phyloP scores from a whole-genome alignment of 495 filamentous ascomycete species.

The Extremus antarcticus region DNA sequence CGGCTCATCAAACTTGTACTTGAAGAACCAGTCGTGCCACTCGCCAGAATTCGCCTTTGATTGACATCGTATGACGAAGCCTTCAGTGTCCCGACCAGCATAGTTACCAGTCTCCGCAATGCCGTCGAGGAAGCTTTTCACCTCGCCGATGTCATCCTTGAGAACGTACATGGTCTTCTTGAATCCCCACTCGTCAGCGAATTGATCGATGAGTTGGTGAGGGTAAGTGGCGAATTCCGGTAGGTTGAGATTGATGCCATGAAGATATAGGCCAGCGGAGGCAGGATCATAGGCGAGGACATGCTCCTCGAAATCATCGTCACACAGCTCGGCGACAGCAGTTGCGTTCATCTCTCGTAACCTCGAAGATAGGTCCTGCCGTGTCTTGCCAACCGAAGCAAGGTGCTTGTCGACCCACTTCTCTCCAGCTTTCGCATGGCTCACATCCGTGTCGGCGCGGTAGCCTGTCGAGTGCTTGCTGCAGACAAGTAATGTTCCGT shows the following conservation, averaged over 20 bases:
- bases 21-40: conserved; percentile 95
- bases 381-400: conserved; percentile 57
- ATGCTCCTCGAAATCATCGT: conserved; percentile 93
- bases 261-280: conserved; percentile 81
- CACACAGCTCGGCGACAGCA: conserved; percentile 91
- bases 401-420: conserved; percentile 75
- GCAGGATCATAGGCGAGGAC: conserved; percentile 82
- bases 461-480: conserved; percentile 93
- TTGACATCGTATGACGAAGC: conserved; percentile 90
- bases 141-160: conserved; percentile 59
- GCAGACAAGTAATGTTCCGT: conserved; percentile 80
- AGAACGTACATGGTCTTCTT: conserved; percentile 72
- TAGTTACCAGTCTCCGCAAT: conserved; percentile 80
- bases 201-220: conserved; percentile 64
- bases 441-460: conserved; percentile 53
- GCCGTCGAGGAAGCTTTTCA: conserved; percentile 68
- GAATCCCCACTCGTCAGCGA: conserved; percentile 91
- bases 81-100: conserved; percentile 84
- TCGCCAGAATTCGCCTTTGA: conserved; percentile 38
- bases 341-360: conserved; percentile 75
- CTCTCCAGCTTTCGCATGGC: conserved; percentile 81
- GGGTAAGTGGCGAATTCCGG: conserved; percentile 81
- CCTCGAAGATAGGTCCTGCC: conserved; percentile 61
- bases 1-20: conserved; percentile 98
- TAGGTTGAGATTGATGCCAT: conserved; percentile 90